Evolutionary conservation across 768 basidiomycete genomes (phyloP).

Genomic region (Suillus brevipes): DNA sequence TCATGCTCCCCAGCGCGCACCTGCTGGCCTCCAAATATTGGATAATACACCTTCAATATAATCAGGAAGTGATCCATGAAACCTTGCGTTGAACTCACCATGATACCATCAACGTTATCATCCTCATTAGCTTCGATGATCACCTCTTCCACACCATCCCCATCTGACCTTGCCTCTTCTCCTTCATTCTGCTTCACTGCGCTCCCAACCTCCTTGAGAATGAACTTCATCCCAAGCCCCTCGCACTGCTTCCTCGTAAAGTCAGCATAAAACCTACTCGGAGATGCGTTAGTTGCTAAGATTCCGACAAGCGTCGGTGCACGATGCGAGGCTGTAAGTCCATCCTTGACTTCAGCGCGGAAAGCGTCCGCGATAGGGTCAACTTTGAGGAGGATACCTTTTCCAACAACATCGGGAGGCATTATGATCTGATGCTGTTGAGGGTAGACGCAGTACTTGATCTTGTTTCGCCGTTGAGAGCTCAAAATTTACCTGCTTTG

Average conservation of each 20-base stretch:
- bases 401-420: conserved; percentile 41
- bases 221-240: conserved; percentile 83
- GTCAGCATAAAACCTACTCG: conserved; percentile 81
- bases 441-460: not conserved
- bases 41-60: conserved; percentile 80
- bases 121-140: conserved; percentile 96
- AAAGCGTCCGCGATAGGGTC: conserved; percentile 74
- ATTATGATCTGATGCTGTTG: conserved; percentile 14
- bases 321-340: conserved; percentile 37
- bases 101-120: conserved; percentile 82
- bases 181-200: conserved; percentile 18
- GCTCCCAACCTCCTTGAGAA: conserved; percentile 63
- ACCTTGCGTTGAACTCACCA: conserved; percentile 70
- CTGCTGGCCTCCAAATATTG: conserved; percentile 89
- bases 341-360: conserved; percentile 62
- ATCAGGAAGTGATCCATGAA: not conserved
- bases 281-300: conserved; percentile 78
- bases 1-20: conserved; percentile 40
- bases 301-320: conserved; percentile 87
- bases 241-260: conserved; percentile 93
- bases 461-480: not conserved
- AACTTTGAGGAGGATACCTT: conserved; percentile 78
- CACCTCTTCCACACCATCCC: conserved; percentile 93
- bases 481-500: not conserved
- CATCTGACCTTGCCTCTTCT: conserved; percentile 55